A percentile compares a stretch with the other conserved stretches of the same genome.
Conservation (phyloP, 352 stramenopile genomes). For the Phytophthora fragariaefolia region DNA sequence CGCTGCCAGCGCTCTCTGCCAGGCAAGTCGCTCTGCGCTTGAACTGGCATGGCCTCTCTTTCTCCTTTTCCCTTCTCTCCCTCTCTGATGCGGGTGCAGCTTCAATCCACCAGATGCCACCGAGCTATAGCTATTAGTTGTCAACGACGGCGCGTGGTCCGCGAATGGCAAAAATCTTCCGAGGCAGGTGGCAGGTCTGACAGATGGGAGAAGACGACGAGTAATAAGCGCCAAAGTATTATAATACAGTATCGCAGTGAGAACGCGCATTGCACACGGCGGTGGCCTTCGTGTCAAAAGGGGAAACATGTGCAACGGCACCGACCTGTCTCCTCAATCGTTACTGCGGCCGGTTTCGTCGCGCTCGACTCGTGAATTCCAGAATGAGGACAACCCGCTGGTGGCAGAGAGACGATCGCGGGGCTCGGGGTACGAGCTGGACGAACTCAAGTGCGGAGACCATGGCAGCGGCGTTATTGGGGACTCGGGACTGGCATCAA, state of each 20-base stretch:
- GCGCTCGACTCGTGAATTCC: constrained; percentile 24
- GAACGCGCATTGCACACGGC: constrained; percentile 23
- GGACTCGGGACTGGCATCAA: constrained; percentile 14
- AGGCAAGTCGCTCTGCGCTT: constrained; percentile 37
- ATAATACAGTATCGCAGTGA: constrained; percentile 26
- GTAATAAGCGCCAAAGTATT: constrained; percentile 8
- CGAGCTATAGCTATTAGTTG: too few species aligned
- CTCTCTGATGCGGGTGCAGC: constrained; percentile 26
- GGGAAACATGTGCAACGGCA: constrained; percentile 28
- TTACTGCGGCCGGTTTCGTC: constrained; percentile 31
- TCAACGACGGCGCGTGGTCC: too few species aligned
- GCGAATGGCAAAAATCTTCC: constrained; percentile 18
- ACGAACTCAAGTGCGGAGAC: constrained; percentile 6
- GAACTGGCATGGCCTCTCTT: constrained; percentile 32
- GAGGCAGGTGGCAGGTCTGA: constrained; percentile 14
- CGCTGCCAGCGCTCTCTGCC: constrained; percentile 33
- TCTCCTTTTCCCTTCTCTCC: constrained; percentile 24
- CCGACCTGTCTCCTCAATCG: constrained; percentile 35
- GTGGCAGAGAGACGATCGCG: constrained; percentile 32
- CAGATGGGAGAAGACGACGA: constrained; percentile 24
- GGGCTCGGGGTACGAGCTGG: constrained; percentile 15
- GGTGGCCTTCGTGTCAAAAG: constrained; percentile 11
- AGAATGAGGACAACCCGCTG: constrained; percentile 18
- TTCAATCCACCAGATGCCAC: constrained; percentile 30
- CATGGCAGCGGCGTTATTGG: background rate